phyloP scores from a whole-genome alignment of 257 asterid species.

The Primulina eburnea region DNA sequence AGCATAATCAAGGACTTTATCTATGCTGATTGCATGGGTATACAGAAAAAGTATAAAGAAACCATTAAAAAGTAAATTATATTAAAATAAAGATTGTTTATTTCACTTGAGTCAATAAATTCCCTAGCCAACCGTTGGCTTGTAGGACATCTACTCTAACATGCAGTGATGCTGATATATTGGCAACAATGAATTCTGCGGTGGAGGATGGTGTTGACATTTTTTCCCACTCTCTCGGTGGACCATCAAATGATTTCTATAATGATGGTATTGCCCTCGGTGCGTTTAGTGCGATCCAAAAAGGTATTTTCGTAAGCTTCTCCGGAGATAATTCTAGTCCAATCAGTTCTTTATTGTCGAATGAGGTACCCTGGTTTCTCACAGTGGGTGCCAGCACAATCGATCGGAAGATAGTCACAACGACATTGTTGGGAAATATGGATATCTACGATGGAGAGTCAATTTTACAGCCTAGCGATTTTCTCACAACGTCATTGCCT shows the following conservation, averaged over 20 bases:
- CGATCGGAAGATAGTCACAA: neutral
- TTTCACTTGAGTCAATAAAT: no score
- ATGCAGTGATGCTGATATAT: neutral
- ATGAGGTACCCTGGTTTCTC: constrained; percentile 1
- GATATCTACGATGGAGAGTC: neutral
- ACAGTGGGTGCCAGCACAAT: neutral
- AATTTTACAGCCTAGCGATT: neutral
- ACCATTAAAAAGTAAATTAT: no score
- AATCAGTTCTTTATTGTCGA: neutral
- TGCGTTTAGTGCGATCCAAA: neutral
- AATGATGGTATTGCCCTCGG: neutral
- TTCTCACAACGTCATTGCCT: neutral
- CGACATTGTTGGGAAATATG: neutral
- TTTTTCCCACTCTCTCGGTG: neutral
- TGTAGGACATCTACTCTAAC: no score
- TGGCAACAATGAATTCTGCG: neutral
- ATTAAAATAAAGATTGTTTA: no score
- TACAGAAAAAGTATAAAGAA: no score
- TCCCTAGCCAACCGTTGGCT: no score
- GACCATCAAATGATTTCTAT: neutral
- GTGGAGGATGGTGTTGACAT: constrained; percentile 1
- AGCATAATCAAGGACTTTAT: no score
- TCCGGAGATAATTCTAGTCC: neutral
- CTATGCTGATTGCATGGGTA: no score
- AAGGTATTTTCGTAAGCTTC: neutral